Conservation (phyloP, 108 stramenopile species). For the Cyclotella atomus region DNA sequence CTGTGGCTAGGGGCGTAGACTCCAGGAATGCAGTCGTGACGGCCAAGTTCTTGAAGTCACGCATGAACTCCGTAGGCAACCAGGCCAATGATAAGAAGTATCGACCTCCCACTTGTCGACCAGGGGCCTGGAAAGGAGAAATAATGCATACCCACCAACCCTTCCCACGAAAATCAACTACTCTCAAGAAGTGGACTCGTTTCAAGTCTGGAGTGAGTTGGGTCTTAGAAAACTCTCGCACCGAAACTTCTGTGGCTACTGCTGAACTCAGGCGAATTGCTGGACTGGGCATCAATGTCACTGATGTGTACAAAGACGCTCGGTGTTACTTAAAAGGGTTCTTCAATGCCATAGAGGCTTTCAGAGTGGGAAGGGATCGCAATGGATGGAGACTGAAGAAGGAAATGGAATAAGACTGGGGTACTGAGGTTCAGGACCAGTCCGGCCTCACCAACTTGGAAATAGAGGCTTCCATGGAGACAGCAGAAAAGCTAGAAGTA, state of each 20-base stretch:
- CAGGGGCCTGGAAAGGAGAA: too few relatives aligned
- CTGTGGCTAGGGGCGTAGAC: neutral
- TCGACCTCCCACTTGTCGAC: too few relatives aligned
- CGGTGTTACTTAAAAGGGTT: constrained; percentile 6
- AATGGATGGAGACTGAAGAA: constrained; percentile 9
- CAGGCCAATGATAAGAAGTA: neutral
- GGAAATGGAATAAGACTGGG: neutral
- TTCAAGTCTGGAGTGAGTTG: neutral
- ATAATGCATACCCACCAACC: neutral
- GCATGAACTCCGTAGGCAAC: constrained; percentile 6
- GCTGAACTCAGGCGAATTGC: neutral
- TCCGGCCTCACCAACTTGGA: neutral
- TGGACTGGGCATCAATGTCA: constrained; percentile 9
- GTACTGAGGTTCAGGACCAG: neutral
- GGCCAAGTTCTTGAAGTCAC: neutral
- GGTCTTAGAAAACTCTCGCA: neutral
- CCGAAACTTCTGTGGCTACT: neutral
- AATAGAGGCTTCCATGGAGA: neutral
- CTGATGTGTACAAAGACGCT: neutral
- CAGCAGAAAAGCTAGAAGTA: neutral
- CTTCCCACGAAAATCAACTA: constrained; percentile 6
- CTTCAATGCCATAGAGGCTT: constrained; percentile 16
- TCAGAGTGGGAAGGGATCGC: neutral
- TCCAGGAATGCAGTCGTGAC: neutral
- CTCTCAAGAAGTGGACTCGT: constrained; percentile 10